Evolutionary conservation across 108 stramenopile species (phyloP), one percentile per base, ranked within the genome.

Genomic region (Seminavis robusta): DNA sequence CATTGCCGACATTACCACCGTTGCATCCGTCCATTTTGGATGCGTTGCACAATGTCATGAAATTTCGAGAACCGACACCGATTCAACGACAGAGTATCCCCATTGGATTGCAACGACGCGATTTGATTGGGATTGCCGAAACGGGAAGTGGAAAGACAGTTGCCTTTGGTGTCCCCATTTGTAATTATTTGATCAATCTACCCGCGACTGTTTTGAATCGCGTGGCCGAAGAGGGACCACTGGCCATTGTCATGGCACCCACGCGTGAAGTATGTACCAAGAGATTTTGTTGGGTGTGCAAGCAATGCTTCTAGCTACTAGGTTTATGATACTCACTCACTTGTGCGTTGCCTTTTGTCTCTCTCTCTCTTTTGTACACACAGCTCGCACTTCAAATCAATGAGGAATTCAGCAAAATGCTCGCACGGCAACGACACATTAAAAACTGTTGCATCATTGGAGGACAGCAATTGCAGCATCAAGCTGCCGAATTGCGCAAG

Each of bases 91-190:
- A 94, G 59, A 91, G 96, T 1, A 95, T 98, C 38, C 97, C 98
- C 10, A 84, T 95, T 33, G 94, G 97, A 4, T 66, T 99, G 67
- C 88, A 95, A 56, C 66, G 88, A 0, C 52, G 98, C 4, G 98
- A 99, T 65, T 71, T 99, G 77, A 96, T 99, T 43, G 98, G 97
- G 17, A 92, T 97, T 47, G 98, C 98, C 10, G 97, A 98, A 50
- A 99, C 98, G 1, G 98, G 75, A 33, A 80, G 77, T 32, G 98
- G 98, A 21, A 75, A 73, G 33, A 70, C 69, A 40, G 68, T 70
- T 39, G 69, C 67, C 2, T 99, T 96, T 78, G 88, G 91, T 31
- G 71, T 97, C 15, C 98, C 97, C 0, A 74, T 99, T 36, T 71
- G 73, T 28, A 77, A 86, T 56, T 94, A 95, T 70, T 57, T 97